Evolutionary conservation across 148 eudicot species (phyloP).

Genomic region (Drosera capensis): DNA sequence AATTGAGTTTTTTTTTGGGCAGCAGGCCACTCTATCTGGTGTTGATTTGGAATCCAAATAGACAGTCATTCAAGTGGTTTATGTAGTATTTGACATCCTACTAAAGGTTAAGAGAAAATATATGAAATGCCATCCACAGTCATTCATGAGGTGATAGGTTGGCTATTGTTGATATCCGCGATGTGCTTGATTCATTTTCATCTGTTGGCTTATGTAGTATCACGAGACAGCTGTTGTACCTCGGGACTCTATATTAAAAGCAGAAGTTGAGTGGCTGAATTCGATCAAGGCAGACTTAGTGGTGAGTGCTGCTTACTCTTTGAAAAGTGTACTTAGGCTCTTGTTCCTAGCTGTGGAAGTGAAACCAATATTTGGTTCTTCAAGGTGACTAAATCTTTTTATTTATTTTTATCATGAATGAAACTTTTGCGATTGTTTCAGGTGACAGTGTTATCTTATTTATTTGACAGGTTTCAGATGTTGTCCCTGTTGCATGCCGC

Average conservation of each 20-base stretch:
- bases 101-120: no score
- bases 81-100: no score
- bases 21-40: neutral
- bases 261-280: constrained; percentile 92
- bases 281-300: constrained; percentile 96
- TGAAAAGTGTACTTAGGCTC: constrained; percentile 1
- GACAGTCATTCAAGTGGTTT: neutral
- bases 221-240: constrained; percentile 95
- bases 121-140: no score
- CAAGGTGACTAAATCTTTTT: neutral
- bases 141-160: neutral
- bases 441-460: neutral
- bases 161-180: constrained; percentile 1
- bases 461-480: constrained; percentile 76
- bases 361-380: no score
- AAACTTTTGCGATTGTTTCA: constrained; percentile 1
- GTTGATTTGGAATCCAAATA: neutral
- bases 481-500: constrained; percentile 96
- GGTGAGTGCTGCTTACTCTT: constrained; percentile 22
- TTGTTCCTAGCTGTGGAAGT: no score
- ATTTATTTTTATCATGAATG: neutral
- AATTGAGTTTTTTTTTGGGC: no score
- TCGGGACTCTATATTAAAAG: constrained; percentile 66
- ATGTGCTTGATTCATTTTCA: neutral
- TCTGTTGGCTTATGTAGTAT: constrained; percentile 38